A percentile compares a stretch with the other conserved stretches of the same genome.
phyloP scores from a whole-genome alignment of 2,329 filamentous ascomycete species.

The Metarhizium humberi region DNA sequence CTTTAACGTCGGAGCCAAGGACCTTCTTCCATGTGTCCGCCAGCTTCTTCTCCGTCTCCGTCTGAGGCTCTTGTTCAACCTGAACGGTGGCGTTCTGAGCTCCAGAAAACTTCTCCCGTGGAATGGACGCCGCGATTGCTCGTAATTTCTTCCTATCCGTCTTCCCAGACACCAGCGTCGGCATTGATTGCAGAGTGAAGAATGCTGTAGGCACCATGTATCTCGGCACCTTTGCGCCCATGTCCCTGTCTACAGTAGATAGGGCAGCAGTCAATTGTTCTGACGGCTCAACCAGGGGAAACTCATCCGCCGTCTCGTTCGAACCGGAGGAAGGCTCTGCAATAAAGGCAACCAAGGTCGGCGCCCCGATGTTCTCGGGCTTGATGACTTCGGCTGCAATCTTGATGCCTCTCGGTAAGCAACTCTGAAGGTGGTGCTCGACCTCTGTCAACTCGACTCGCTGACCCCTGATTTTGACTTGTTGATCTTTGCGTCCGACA shows the following conservation, averaged over 20 bases:
- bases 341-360: neutral
- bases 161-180: neutral
- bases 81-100: neutral
- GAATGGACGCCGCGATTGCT: neutral
- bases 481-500: slow-evolving; percentile 16
- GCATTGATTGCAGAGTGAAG: neutral
- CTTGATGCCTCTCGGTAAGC: neutral
- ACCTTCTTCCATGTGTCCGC: neutral
- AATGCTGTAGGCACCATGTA: neutral
- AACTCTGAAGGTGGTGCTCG: slow-evolving; percentile 6
- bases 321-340: neutral
- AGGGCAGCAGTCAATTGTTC: neutral
- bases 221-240: neutral
- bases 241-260: neutral
- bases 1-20: neutral
- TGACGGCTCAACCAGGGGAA: neutral
- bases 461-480: slow-evolving; percentile 45
- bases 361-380: neutral
- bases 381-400: neutral
- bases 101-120: neutral
- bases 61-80: neutral
- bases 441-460: slow-evolving; percentile 33
- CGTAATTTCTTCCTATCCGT: neutral
- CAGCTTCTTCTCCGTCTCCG: neutral
- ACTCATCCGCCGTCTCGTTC: neutral